phyloP scores from a whole-genome alignment of 371 early-diverging fungal species.

The Mucor lusitanicus region DNA sequence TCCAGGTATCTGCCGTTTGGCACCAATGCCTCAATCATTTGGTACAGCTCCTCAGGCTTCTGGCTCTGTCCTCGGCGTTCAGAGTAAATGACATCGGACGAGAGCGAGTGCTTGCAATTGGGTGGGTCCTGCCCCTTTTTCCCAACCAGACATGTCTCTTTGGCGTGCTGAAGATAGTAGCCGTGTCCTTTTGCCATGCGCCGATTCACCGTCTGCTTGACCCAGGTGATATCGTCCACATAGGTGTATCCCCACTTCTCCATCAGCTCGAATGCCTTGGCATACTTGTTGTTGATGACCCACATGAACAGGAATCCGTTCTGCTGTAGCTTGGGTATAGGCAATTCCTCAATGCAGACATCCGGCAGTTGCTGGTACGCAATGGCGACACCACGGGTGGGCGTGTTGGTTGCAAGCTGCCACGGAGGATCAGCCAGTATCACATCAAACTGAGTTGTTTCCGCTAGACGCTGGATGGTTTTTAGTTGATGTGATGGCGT shows the following conservation, averaged over 20 bases:
- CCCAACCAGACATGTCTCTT: constrained; percentile 94
- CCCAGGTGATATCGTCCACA: constrained; percentile 95
- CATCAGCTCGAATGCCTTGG: constrained; percentile 90
- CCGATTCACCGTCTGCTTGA: constrained; percentile 93
- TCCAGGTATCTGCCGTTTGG: constrained; percentile 89
- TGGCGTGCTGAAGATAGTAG: constrained; percentile 94
- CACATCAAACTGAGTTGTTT: constrained; percentile 87
- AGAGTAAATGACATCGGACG: constrained; percentile 90
- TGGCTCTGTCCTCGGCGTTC: constrained; percentile 94
- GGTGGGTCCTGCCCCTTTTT: constrained; percentile 84
- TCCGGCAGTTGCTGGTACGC: constrained; percentile 95
- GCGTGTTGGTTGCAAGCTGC: constrained; percentile 95
- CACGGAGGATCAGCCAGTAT: constrained; percentile 95
- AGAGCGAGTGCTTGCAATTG: constrained; percentile 73
- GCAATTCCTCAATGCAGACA: constrained; percentile 87
- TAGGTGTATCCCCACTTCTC: constrained; percentile 92
- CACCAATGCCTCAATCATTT: constrained; percentile 87
- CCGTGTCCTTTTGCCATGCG: constrained; percentile 96
- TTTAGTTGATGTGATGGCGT: not conserved
- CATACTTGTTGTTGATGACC: constrained; percentile 96
- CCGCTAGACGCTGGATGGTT: constrained; percentile 61
- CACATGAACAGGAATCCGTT: constrained; percentile 94
- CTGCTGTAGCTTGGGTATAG: constrained; percentile 80
- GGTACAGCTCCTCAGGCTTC: constrained; percentile 93
- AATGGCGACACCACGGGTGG: constrained; percentile 93